Evolutionary conservation across 139 green algal genomes (phyloP).

Genomic region (Desmodesmus armatus): DNA sequence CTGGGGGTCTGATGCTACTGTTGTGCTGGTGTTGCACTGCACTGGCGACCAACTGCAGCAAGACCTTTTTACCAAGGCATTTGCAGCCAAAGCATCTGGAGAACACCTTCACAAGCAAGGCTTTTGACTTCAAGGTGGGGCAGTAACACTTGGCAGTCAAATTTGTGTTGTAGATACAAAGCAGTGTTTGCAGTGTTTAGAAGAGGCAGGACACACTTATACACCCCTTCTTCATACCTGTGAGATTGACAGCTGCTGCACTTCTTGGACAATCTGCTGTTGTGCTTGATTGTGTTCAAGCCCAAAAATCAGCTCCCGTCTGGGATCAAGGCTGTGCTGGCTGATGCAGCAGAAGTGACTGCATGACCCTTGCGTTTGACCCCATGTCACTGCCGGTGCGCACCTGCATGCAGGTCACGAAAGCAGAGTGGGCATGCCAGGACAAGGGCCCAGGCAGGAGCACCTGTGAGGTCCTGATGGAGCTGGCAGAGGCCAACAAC

Average conservation of each 20-base stretch:
- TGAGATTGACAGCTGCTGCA: too few species aligned
- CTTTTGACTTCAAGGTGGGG: too few species aligned
- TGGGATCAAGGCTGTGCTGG: not conserved
- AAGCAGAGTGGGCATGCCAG: conserved; percentile 54
- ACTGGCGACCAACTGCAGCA: conserved; percentile 30
- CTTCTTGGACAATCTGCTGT: too few species aligned
- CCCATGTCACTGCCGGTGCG: not conserved
- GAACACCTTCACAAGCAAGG: conserved; percentile 45
- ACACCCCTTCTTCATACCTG: too few species aligned
- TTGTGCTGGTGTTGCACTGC: not conserved
- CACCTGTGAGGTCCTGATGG: conserved; percentile 58
- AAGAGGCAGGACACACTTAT: too few species aligned
- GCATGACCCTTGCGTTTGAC: not conserved
- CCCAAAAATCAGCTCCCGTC: too few species aligned
- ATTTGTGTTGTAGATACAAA: too few species aligned
- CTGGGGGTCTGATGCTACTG: not conserved
- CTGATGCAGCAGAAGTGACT: not conserved
- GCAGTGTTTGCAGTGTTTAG: too few species aligned
- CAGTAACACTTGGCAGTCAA: too few species aligned
- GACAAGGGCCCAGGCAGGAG: conserved; percentile 60
- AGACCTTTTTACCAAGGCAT: conserved; percentile 47
- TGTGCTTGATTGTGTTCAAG: too few species aligned
- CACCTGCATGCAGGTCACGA: too few species aligned
- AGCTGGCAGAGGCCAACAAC: conserved; percentile 43
- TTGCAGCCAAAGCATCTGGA: conserved; percentile 58